A percentile compares a stretch with the other conserved stretches of the same genome.
These are phyloP conservation scores for Diversispora epigaea DNA, from an alignment of 192 early-diverging fungal species.

Conservation along the genomic window DNA sequence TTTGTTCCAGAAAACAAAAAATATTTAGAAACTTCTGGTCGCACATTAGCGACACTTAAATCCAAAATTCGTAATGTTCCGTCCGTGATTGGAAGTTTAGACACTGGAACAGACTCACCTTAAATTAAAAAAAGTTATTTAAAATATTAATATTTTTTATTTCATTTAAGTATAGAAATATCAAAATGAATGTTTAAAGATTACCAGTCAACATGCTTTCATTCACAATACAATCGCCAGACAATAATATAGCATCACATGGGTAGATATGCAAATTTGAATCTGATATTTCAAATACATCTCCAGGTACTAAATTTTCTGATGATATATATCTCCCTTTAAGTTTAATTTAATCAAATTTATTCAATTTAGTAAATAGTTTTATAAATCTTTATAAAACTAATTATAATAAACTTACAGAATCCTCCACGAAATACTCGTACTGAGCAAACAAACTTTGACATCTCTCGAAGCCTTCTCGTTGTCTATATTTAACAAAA, in stretches of 20 bases:
- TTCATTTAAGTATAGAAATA: neutral
- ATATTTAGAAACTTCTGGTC: conserved; percentile 74
- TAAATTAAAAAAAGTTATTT: neutral
- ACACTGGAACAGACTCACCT: conserved; percentile 94
- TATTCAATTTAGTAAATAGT: neutral
- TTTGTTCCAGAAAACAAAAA: conserved; percentile 93
- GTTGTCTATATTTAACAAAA: conserved; percentile 58
- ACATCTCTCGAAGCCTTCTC: conserved; percentile 77
- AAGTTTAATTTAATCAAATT: neutral
- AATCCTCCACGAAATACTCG: conserved; percentile 65
- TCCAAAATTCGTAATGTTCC: conserved; percentile 62
- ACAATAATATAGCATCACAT: conserved; percentile 89
- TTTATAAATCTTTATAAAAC: neutral
- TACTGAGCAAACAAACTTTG: conserved; percentile 83
- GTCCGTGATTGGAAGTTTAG: conserved; percentile 79
- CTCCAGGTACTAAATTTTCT: conserved; percentile 93
- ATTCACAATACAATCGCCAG: conserved; percentile 96
- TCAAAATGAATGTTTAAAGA: neutral
- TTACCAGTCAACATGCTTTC: conserved; percentile 89
- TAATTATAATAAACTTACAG: conserved; percentile 45
- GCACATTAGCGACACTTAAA: conserved; percentile 69
- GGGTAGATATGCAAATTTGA: conserved; percentile 68
- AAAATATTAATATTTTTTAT: neutral
- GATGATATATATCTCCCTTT: conserved; percentile 50
- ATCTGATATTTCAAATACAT: conserved; percentile 82